Base-by-base conservation (phyloP, 2,329 filamentous ascomycete genomes). In the Fusarium illudens region DNA sequence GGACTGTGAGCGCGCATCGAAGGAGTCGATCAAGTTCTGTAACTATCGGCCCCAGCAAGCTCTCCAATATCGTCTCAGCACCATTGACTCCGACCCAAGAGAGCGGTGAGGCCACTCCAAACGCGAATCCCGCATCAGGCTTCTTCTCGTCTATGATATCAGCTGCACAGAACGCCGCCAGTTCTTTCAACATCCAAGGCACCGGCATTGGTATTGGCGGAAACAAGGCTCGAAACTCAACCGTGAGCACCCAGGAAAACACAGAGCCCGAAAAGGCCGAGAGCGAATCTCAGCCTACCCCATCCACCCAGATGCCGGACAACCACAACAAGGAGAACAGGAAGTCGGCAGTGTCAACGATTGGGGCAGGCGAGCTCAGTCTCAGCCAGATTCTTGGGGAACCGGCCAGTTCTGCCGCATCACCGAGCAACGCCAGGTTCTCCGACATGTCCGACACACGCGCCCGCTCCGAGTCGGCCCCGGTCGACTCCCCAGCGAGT, bases 141-240 rank as follows among this genome's bases (percentile, higher is more conserved):
- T 98, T 99, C 82, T 98, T 99, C 80, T 97, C 93, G 5, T 94
- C 92, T 25, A 92, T 99, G 75, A 89, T 99, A 68, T 95, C 93
- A 37, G 95, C 91, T 46, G 96, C 96, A 17, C 95, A 98, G 79
- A 97, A 91, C 85, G 95, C 95, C 42, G 94, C 94, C 13, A 93
- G 83, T 68, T 89, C 88, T 17, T 78, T 94, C 5, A 93, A 86
- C 71, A 92, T 46, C 10, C 39, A 46, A 22, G 39, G 89, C 76
- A 86, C 85, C 4, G 83, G 84, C 29, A 83, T 88, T 54, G 80
- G 83, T 8, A 86, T 86, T n/a, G 81, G 81, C n/a, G 76, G 72
- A 32, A 80, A 79, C 58, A 79, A 77, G 76, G 79, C 57, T 74
- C 77, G 64, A 67, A 67, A 49, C 59, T 64, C 70, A 10, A 68